Base-by-base conservation (phyloP, 805 yeast genomes). In the Lachancea cidri region DNA sequence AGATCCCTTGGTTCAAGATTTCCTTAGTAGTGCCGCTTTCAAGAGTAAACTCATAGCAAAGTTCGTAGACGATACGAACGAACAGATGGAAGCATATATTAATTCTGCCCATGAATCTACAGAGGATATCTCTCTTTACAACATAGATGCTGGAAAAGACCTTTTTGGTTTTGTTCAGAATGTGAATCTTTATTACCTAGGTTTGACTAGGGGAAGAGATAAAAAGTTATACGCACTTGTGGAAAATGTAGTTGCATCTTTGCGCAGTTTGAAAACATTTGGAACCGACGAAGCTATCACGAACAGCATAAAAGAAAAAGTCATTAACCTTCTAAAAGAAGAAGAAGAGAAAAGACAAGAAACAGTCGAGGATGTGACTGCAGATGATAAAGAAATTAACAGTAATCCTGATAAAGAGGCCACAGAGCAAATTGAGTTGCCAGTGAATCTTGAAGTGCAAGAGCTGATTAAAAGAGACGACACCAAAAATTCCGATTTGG, bases 11-110 rank as follows among this genome's bases (percentile, higher is more conserved):
- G 39, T 41, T 3, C 36, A 35, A 14, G 32, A 35, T 8, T 52
- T 54, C 24, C 43, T 47, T n/a, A 33, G 34, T 11, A 33, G 50
- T 4, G 33, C 44, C 8, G 39, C 17, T 7, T 48, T 49, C 32
- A 41, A 45, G 29, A 15, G 30, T 18, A 45, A 38, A 35, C 32
- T 46, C n/a, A 35, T 32, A 29, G 49, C 36, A 14, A 42, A 42
- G 22, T 30, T 44, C 20, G 31, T 42, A 19, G 37, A 35, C 14
- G 45, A 44, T 20, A 42, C 46, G 20, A 39, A 39, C 6, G 31
- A 30, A 9, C 41, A 44, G 33, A 33, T 48, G 11, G 32, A 35
- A 6, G n/a, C 16, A 6, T 39, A 40, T 15, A 37, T 43, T 11
- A 37, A 27, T 5, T 30, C 18, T 4, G 33, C 47, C 13, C 7